Conservation (phyloP, 176 grass and related monocot species). For the Tillandsia fasciculata region DNA sequence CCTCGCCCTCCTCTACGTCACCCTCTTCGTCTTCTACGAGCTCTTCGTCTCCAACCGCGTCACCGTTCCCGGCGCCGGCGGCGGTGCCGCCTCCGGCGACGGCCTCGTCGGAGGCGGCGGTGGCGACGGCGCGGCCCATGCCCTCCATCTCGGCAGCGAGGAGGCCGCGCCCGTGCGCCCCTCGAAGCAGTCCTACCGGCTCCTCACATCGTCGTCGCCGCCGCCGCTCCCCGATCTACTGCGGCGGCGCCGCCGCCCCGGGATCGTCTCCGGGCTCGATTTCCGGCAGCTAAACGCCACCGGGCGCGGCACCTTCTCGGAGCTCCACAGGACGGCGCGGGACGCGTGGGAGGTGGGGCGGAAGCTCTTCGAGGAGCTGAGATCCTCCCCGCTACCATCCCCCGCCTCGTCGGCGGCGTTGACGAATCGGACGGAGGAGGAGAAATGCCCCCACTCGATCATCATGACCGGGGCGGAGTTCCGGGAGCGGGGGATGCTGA, state of each 20-base stretch:
- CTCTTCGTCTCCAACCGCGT: conserved; percentile 28
- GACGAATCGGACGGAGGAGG: conserved; percentile 17
- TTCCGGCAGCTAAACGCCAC: conserved; percentile 45
- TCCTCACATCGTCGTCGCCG: conserved; percentile 22
- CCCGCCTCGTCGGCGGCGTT: background rate
- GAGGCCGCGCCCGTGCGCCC: conserved; percentile 25
- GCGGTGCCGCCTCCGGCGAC: background rate
- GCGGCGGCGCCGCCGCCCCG: conserved; percentile 4
- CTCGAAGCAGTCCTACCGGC: conserved; percentile 22
- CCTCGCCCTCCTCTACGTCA: conserved; percentile 35
- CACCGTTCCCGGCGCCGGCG: background rate
- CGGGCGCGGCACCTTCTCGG: conserved; percentile 27
- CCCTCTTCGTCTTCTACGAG: conserved; percentile 35
- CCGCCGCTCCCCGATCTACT: background rate
- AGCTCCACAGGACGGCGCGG: conserved; percentile 48
- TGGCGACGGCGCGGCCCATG: background rate
- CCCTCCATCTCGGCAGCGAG: conserved; percentile 23
- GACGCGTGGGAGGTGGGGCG: conserved; percentile 50
- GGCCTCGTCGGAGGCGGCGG: conserved; percentile 6
- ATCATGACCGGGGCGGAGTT: conserved; percentile 48
- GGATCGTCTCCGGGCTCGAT: conserved; percentile 52
- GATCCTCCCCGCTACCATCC: background rate
- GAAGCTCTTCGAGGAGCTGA: conserved; percentile 43
- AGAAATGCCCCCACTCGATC: conserved; percentile 77
- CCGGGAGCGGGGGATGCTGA: conserved; percentile 31